Conservation (phyloP, 2,329 filamentous ascomycete species). For the Hypoxylon sp. region DNA sequence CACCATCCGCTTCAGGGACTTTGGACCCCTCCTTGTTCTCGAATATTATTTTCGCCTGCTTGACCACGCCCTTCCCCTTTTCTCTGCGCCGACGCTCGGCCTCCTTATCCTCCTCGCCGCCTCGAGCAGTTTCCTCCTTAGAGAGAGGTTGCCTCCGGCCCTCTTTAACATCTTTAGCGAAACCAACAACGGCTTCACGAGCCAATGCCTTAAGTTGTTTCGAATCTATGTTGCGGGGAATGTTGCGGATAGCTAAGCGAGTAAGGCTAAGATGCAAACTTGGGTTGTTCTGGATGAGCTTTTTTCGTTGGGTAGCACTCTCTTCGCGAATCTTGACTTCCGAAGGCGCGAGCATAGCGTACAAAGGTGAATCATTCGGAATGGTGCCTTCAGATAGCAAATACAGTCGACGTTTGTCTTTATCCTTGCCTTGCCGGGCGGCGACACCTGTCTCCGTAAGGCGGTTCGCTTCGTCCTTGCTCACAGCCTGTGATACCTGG, state of each 20-base stretch:
- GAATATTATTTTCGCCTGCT: conserved; percentile 94
- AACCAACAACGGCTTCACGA: conserved; percentile 92
- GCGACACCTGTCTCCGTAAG: conserved; percentile 81
- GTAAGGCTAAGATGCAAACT: conserved; percentile 90
- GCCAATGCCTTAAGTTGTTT: conserved; percentile 94
- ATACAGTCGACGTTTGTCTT: conserved; percentile 92
- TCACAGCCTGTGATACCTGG: conserved; percentile 87
- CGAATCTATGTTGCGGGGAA: conserved; percentile 84
- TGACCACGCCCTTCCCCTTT: conserved; percentile 88
- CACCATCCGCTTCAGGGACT: conserved; percentile 81
- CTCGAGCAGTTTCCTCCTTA: conserved; percentile 88
- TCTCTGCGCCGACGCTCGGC: conserved; percentile 84
- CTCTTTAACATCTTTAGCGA: conserved; percentile 88
- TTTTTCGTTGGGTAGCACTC: conserved; percentile 88
- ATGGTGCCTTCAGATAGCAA: conserved; percentile 90
- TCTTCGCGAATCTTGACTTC: conserved; percentile 92
- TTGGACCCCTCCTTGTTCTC: conserved; percentile 90
- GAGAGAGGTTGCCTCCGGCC: conserved; percentile 83
- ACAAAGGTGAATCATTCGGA: conserved; percentile 81
- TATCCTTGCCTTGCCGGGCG: conserved; percentile 74
- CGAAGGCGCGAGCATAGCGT: conserved; percentile 79
- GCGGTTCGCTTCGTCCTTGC: conserved; percentile 82
- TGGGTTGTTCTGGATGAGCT: conserved; percentile 91
- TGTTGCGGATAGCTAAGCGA: conserved; percentile 90
- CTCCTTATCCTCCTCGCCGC: conserved; percentile 83